phyloP scores from a whole-genome alignment of 2,329 filamentous ascomycete species.

The Paracamarosporium sp. region DNA sequence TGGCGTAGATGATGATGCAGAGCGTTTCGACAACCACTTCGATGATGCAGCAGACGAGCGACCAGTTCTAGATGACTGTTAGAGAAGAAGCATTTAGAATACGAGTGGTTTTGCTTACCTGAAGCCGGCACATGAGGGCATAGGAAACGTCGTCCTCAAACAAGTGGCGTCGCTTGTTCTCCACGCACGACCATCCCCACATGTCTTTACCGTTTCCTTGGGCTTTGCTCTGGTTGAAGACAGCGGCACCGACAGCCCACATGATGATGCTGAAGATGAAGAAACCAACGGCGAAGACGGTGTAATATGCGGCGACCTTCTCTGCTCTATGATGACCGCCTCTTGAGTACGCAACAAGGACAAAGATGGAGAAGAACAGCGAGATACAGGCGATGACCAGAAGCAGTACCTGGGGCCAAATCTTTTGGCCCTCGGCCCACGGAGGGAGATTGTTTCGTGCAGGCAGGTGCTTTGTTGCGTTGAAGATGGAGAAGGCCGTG shows the following conservation, averaged over 20 bases:
- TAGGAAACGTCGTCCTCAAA: conserved; percentile 87
- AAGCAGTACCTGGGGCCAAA: conserved; percentile 89
- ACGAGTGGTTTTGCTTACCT: conserved; percentile 58
- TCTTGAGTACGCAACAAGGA: conserved; percentile 86
- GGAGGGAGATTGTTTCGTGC: conserved; percentile 80
- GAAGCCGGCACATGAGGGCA: conserved; percentile 86
- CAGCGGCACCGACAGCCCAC: conserved; percentile 85
- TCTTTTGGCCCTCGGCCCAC: conserved; percentile 80
- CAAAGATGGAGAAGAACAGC: conserved; percentile 75
- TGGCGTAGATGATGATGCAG: conserved; percentile 88
- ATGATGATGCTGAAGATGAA: conserved; percentile 93
- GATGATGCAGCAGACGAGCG: conserved; percentile 94
- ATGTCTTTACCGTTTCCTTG: conserved; percentile 82
- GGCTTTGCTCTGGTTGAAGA: conserved; percentile 80
- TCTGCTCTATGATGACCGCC: conserved; percentile 89
- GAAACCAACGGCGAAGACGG: conserved; percentile 88
- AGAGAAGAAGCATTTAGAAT: conserved; percentile 7
- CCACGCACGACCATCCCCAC: conserved; percentile 97
- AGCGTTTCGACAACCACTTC: conserved; percentile 93
- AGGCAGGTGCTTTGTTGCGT: conserved; percentile 78
- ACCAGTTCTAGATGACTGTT: conserved; percentile 75
- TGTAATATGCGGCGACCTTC: conserved; percentile 95
- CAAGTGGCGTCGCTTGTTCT: conserved; percentile 80
- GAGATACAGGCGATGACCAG: conserved; percentile 82
- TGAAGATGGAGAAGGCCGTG: conserved; percentile 90